Conservation (phyloP, 805 yeast genomes). For the Naumovozyma baii region DNA sequence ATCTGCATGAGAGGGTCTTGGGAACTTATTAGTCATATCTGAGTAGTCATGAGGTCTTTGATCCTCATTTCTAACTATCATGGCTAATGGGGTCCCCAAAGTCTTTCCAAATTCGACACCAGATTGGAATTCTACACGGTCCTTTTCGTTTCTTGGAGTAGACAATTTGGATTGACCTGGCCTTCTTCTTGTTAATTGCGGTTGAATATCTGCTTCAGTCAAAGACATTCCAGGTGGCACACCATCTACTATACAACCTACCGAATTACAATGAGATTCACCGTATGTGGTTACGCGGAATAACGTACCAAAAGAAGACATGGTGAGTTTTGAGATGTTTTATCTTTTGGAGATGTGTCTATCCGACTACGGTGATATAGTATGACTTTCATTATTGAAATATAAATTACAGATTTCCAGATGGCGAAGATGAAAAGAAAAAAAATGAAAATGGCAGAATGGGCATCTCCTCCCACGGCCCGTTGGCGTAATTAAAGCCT, state of each 20-base stretch:
- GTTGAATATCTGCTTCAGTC: conserved; percentile 82
- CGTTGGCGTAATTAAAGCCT: no score
- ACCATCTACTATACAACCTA: conserved; percentile 97
- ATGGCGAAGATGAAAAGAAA: no score
- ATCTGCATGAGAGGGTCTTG: conserved; percentile 98
- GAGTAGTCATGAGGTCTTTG: conserved; percentile 95
- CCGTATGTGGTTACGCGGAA: conserved; percentile 88
- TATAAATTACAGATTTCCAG: no score
- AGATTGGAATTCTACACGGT: conserved; percentile 82
- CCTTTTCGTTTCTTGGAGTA: conserved; percentile 95
- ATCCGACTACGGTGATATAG: no score
- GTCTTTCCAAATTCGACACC: conserved; percentile 90
- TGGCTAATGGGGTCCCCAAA: conserved; percentile 90
- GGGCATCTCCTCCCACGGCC: no score
- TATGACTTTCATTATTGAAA: no score
- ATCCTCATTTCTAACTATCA: conserved; percentile 88
- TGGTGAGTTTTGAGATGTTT: conserved; percentile 14
- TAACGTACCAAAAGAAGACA: conserved; percentile 66
- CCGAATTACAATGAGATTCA: conserved; percentile 94
- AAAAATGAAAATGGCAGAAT: no score
- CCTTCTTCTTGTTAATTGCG: conserved; percentile 92
- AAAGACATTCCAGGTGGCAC: conserved; percentile 91
- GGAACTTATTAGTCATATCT: conserved; percentile 80
- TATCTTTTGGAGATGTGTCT: background rate
- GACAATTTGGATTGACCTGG: conserved; percentile 92